Percentiles rank a stretch among this genome's conserved stretches.
These are phyloP conservation scores for Cyberlindnera maritima DNA, from an alignment of 805 yeast species.

Conservation along the genomic window DNA sequence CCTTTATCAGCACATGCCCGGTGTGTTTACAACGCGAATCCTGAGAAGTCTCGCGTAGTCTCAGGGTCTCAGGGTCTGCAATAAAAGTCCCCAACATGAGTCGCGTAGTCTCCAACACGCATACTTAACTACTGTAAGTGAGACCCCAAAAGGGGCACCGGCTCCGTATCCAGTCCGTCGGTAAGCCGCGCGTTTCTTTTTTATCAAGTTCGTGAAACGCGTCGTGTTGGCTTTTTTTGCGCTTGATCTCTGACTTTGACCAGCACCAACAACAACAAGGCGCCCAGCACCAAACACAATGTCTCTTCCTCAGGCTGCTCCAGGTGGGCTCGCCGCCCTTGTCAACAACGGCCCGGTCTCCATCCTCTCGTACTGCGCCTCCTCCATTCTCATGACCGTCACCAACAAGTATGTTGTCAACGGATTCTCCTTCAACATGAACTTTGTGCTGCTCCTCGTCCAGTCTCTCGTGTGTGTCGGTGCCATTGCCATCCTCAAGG, in stretches of 20 bases:
- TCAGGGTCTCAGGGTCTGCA: no score
- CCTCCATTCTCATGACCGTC: slow-evolving; percentile 96
- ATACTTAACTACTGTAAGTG: no score
- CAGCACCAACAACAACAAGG: neutral
- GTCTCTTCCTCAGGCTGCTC: slow-evolving; percentile 24
- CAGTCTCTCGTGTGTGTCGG: slow-evolving; percentile 83
- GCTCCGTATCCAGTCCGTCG: no score
- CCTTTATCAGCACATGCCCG: no score
- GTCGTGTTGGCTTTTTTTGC: neutral
- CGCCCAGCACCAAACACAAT: neutral
- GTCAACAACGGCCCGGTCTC: slow-evolving; percentile 58
- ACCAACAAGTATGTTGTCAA: slow-evolving; percentile 92
- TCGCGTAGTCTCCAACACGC: no score
- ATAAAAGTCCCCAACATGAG: no score
- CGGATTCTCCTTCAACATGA: slow-evolving; percentile 70
- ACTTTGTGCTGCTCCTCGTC: slow-evolving; percentile 84
- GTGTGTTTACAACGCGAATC: neutral
- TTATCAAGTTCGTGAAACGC: neutral
- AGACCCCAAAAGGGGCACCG: no score
- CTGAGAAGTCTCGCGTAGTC: no score
- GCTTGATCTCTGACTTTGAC: neutral
- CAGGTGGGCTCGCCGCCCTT: slow-evolving; percentile 29
- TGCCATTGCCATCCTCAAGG: slow-evolving; percentile 70
- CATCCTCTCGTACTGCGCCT: slow-evolving; percentile 79
- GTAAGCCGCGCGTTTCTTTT: neutral